phyloP scores from a whole-genome alignment of 352 stramenopile species.

The Phytophthora litchii region DNA sequence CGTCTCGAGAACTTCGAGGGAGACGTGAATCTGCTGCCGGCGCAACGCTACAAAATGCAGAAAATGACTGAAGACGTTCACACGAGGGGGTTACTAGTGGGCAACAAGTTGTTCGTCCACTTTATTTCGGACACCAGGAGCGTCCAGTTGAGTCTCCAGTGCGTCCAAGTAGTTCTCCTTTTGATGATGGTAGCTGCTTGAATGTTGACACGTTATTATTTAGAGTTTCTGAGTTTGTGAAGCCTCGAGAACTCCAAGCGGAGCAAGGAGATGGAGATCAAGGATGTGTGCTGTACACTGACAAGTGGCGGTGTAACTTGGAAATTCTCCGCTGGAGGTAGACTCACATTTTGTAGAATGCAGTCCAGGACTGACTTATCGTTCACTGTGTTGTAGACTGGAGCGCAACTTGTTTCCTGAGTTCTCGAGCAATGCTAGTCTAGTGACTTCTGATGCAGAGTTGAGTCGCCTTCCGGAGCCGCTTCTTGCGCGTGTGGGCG shows the following conservation, averaged over 20 bases:
- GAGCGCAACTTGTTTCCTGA: conserved; percentile 50
- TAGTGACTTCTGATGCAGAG: conserved; percentile 40
- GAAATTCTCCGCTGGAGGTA: conserved; percentile 54
- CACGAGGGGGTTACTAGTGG: conserved; percentile 42
- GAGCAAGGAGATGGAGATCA: neutral
- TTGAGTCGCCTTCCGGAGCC: conserved; percentile 44
- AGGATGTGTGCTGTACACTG: conserved; percentile 17
- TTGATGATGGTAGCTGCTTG: neutral
- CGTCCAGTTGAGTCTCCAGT: conserved; percentile 42
- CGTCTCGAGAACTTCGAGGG: conserved; percentile 30
- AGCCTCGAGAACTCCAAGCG: conserved; percentile 4
- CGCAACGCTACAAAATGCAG: conserved; percentile 21
- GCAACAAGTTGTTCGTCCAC: conserved; percentile 50
- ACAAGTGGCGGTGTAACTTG: conserved; percentile 42
- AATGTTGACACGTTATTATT: conserved; percentile 18
- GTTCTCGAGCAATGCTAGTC: conserved; percentile 19
- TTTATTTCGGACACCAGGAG: conserved; percentile 41
- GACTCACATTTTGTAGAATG: neutral
- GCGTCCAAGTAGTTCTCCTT: conserved; percentile 2
- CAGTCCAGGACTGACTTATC: neutral
- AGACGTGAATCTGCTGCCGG: conserved; percentile 44
- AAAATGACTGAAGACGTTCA: conserved; percentile 19
- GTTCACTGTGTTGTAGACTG: conserved; percentile 27
- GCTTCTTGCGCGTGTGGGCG: conserved; percentile 31
- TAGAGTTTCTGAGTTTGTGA: conserved; percentile 54